Conservation (phyloP, 495 filamentous ascomycete genomes). For the Cladorrhinum samala region DNA sequence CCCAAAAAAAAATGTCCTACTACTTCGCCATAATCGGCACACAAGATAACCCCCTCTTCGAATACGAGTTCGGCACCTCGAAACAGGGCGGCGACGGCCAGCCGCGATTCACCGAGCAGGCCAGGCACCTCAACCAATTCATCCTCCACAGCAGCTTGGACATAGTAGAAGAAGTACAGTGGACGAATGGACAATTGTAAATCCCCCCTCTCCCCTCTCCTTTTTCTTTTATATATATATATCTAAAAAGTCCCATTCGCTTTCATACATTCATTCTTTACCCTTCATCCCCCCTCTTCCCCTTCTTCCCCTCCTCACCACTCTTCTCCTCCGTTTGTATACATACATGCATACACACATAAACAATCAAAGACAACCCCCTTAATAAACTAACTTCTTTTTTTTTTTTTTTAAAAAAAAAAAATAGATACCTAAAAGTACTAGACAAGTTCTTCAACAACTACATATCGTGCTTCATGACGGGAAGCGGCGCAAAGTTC, state of each 20-base stretch:
- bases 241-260: no score
- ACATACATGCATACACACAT: no score
- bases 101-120: slow-evolving; percentile 76
- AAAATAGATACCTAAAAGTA: slow-evolving; percentile 85
- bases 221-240: neutral
- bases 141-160: slow-evolving; percentile 88
- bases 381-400: no score
- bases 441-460: slow-evolving; percentile 90
- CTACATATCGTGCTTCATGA: slow-evolving; percentile 88
- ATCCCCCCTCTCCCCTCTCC: slow-evolving; percentile 9
- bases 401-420: no score
- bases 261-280: no score
- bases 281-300: neutral
- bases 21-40: slow-evolving; percentile 95
- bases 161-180: slow-evolving; percentile 92
- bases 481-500: slow-evolving; percentile 75
- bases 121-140: slow-evolving; percentile 93
- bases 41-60: slow-evolving; percentile 89
- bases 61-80: slow-evolving; percentile 90
- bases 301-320: no score
- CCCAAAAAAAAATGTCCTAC: slow-evolving; percentile 66
- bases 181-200: slow-evolving; percentile 74
- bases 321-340: no score
- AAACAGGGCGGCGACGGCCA: slow-evolving; percentile 91
- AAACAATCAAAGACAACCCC: no score